phyloP scores from a whole-genome alignment of 129 eudicot genomes.

The Lactuca saligna region DNA sequence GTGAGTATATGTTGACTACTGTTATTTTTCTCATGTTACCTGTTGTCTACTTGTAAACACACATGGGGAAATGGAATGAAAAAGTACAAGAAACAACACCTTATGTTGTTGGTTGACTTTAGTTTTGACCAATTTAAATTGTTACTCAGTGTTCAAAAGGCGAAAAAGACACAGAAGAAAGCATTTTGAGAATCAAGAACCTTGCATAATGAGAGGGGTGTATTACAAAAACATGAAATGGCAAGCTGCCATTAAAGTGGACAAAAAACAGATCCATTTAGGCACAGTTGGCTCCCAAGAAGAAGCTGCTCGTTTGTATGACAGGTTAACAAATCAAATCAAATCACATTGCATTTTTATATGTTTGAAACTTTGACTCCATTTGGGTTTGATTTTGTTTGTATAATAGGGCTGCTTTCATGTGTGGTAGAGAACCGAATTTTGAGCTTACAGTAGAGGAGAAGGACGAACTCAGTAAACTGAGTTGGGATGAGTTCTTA shows the following conservation, averaged over 20 bases:
- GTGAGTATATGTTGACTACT: background rate
- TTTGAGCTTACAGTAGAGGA: slow-evolving; percentile 76
- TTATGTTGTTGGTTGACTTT: background rate
- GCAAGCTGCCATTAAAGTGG: slow-evolving; percentile 99
- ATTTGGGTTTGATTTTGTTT: background rate
- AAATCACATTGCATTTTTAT: background rate
- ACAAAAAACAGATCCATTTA: slow-evolving; percentile 96
- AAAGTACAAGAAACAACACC: no score
- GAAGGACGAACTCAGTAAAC: slow-evolving; percentile 71
- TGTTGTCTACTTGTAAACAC: no score
- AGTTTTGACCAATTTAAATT: slow-evolving; percentile 13
- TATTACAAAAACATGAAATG: slow-evolving; percentile 96
- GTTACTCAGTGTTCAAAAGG: slow-evolving; percentile 64
- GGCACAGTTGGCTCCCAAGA: slow-evolving; percentile 96
- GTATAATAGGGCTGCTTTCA: slow-evolving; percentile 77
- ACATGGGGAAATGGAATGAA: background rate
- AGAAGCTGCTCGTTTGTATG: slow-evolving; percentile 95
- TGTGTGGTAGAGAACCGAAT: slow-evolving; percentile 95
- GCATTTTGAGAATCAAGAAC: slow-evolving; percentile 76
- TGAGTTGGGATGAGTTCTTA: slow-evolving; percentile 86
- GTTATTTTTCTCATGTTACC: no score
- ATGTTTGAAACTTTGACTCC: background rate
- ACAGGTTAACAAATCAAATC: slow-evolving; percentile 52
- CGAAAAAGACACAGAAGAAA: slow-evolving; percentile 87
- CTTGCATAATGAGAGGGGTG: slow-evolving; percentile 82